phyloP scores from a whole-genome alignment of 108 stramenopile genomes.

The Pseudonitzschia multiseries region DNA sequence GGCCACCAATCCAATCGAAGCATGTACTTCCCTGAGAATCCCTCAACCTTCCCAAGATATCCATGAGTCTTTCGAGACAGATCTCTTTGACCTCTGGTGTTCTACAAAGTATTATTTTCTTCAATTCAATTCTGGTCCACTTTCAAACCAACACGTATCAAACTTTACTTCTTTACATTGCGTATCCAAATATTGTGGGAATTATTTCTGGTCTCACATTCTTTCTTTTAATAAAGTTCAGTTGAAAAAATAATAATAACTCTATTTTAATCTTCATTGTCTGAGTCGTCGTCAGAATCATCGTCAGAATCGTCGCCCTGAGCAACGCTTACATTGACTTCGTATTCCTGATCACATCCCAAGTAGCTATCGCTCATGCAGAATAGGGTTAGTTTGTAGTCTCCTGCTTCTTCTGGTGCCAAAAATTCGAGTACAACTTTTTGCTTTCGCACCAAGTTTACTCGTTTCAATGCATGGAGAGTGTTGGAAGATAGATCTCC shows the following conservation, averaged over 20 bases:
- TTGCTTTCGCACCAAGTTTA: conserved; percentile 69
- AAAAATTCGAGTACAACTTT: conserved; percentile 85
- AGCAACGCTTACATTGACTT: conserved; percentile 80
- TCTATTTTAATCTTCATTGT: conserved; percentile 28
- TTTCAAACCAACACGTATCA: too few species aligned
- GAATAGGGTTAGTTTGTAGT: conserved; percentile 90
- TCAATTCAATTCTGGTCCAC: background rate
- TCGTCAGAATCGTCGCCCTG: conserved; percentile 63
- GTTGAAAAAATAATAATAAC: background rate
- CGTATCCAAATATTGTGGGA: too few species aligned
- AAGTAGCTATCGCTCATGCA: conserved; percentile 98
- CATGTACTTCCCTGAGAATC: background rate
- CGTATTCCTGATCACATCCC: conserved; percentile 97
- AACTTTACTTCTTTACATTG: too few species aligned
- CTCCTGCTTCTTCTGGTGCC: conserved; percentile 94
- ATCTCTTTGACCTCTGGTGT: background rate
- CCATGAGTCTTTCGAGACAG: background rate
- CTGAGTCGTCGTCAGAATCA: conserved; percentile 57
- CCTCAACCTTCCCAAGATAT: conserved; percentile 10
- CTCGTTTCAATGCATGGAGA: conserved; percentile 91
- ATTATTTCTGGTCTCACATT: too few species aligned
- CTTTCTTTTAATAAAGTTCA: too few species aligned
- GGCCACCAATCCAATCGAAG: conserved; percentile 1
- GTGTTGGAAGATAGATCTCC: conserved; percentile 89
- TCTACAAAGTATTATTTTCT: background rate